These are phyloP conservation scores for Saccharomycopsis malanga DNA, from an alignment of 805 yeast genomes.

Conservation along the genomic window DNA sequence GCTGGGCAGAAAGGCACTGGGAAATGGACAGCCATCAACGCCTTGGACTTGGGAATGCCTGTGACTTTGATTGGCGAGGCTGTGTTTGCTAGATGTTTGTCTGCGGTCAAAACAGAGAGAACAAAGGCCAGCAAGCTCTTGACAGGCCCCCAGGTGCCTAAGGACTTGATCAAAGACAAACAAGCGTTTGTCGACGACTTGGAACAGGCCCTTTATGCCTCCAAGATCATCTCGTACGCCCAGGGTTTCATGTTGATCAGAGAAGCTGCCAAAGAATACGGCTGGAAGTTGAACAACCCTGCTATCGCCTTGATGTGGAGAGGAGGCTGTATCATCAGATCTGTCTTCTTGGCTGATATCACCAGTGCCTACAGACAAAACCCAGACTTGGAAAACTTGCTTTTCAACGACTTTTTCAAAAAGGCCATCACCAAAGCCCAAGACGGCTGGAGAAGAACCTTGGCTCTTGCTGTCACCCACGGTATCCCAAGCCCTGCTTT, in stretches of 20 bases:
- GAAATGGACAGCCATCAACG: conserved; percentile 99
- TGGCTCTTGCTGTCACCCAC: conserved; percentile 66
- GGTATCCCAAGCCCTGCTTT: conserved; percentile 99
- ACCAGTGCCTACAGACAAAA: conserved; percentile 91
- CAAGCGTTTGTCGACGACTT: conserved; percentile 81
- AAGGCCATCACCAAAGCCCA: conserved; percentile 91
- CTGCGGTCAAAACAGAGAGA: conserved; percentile 91
- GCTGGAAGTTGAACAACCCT: conserved; percentile 96
- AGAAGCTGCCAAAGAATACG: conserved; percentile 95
- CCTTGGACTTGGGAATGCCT: conserved; percentile 96
- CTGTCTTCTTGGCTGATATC: conserved; percentile 95
- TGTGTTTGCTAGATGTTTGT: conserved; percentile 91
- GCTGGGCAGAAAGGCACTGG: conserved; percentile 99
- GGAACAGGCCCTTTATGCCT: conserved; percentile 97
- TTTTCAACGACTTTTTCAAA: conserved; percentile 92
- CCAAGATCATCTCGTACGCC: conserved; percentile 96
- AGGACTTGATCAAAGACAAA: conserved; percentile 65
- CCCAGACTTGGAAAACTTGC: conserved; percentile 90
- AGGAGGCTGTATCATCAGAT: conserved; percentile 99
- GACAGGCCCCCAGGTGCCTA: conserved; percentile 68
- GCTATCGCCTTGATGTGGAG: conserved; percentile 99
- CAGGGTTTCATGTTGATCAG: conserved; percentile 99
- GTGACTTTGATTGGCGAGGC: conserved; percentile 98
- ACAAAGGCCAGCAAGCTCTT: conserved; percentile 71
- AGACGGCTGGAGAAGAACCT: conserved; percentile 87